phyloP scores from a whole-genome alignment of 768 basidiomycete species.

The Agaricus sinodeliciosus region DNA sequence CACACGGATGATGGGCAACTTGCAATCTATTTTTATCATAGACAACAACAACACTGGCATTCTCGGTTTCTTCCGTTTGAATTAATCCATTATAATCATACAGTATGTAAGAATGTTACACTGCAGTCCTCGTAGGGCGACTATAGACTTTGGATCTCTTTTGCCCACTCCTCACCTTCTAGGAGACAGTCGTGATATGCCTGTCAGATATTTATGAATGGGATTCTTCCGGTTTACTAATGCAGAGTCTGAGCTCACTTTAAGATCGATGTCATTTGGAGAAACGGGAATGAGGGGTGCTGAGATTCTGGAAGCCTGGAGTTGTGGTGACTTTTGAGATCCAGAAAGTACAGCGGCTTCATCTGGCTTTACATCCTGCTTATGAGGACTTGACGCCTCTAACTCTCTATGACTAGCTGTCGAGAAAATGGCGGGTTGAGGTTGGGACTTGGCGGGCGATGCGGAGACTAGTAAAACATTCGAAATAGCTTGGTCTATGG shows the following conservation, averaged over 20 bases:
- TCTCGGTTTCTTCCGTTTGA: neutral
- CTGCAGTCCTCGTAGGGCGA: too few relatives aligned
- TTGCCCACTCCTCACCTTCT: conserved; percentile 25
- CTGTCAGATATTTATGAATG: conserved; percentile 10
- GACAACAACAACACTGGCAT: neutral
- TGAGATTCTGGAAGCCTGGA: conserved; percentile 15
- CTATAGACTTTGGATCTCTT: conserved; percentile 21
- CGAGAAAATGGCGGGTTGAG: neutral
- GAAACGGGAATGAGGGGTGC: conserved; percentile 18
- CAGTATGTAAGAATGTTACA: too few relatives aligned
- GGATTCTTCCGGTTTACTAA: neutral
- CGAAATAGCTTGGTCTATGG: neutral
- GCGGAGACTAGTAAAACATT: neutral
- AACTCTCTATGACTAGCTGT: neutral
- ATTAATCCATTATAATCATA: neutral
- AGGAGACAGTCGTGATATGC: conserved; percentile 31
- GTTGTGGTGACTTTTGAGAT: conserved; percentile 2
- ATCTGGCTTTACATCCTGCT: neutral
- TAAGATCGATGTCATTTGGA: conserved; percentile 14
- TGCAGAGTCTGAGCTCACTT: conserved; percentile 11
- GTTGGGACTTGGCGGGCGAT: neutral
- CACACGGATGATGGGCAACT: too few relatives aligned
- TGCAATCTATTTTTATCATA: neutral
- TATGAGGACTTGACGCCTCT: neutral
- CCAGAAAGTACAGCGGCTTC: neutral